Evolutionary conservation across 495 filamentous ascomycete species (phyloP).

Genomic region (Chlorociboria aeruginascens): DNA sequence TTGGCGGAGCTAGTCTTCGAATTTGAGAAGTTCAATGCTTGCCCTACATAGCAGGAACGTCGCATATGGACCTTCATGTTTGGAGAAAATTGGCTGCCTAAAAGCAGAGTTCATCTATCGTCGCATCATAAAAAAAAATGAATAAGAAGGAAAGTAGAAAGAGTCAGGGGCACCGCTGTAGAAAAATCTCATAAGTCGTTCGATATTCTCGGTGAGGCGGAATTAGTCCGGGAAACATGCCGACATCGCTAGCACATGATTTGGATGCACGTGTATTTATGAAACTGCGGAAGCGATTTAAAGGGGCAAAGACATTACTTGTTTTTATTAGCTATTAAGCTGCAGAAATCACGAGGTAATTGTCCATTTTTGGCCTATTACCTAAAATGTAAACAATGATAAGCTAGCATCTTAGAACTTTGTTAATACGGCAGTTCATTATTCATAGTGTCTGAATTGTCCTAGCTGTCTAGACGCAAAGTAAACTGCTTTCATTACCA

Average conservation of each 20-base stretch:
- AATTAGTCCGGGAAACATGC: not conserved
- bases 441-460: too few species aligned
- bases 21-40: not conserved
- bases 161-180: not conserved
- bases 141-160: not conserved
- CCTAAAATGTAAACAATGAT: too few species aligned
- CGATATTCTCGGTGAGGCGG: not conserved
- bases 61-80: slow-evolving; percentile 8
- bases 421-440: too few species aligned
- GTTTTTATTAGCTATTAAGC: too few species aligned
- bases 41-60: not conserved
- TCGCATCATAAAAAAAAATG: slow-evolving; percentile 2
- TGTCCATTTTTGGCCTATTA: too few species aligned
- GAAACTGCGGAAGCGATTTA: too few species aligned
- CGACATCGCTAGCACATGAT: not conserved
- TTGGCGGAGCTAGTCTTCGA: not conserved
- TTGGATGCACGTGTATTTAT: too few species aligned
- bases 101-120: slow-evolving; percentile 2
- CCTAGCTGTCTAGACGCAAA: too few species aligned
- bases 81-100: not conserved
- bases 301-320: too few species aligned
- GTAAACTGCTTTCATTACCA: too few species aligned
- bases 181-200: not conserved
- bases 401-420: too few species aligned
- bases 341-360: too few species aligned